phyloP scores from a whole-genome alignment of 2,329 filamentous ascomycete genomes.

The Emergomyces pasteurianus region DNA sequence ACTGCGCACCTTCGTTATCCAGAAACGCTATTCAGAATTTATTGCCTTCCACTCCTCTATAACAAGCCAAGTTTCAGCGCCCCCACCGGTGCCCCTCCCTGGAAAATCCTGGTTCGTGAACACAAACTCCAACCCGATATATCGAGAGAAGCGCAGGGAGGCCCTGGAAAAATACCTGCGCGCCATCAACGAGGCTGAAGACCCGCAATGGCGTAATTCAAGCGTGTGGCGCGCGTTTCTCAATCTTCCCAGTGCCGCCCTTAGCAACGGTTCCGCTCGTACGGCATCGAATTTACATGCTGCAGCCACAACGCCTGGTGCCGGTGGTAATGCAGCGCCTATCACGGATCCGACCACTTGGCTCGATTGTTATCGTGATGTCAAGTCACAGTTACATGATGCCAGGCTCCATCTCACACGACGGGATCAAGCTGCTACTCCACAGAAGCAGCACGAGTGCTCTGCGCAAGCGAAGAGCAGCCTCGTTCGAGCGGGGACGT shows the following conservation, averaged over 20 bases:
- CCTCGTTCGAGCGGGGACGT: constrained; percentile 44
- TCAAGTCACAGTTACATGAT: constrained; percentile 50
- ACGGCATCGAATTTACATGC: constrained; percentile 30
- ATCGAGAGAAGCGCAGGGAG: constrained; percentile 45
- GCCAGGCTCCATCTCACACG: constrained; percentile 47
- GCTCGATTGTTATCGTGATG: constrained; percentile 49
- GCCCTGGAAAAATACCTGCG: constrained; percentile 48
- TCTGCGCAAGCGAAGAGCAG: constrained; percentile 49
- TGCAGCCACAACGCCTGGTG: constrained; percentile 29
- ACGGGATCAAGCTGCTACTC: constrained; percentile 46
- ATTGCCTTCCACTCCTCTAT: constrained; percentile 42
- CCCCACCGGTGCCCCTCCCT: constrained; percentile 45
- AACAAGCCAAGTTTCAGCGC: constrained; percentile 36
- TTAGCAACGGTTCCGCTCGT: constrained; percentile 21
- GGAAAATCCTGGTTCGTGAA: constrained; percentile 49
- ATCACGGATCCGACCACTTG: constrained; percentile 46
- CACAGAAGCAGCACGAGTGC: constrained; percentile 51
- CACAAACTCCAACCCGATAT: constrained; percentile 43
- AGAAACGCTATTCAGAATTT: constrained; percentile 56
- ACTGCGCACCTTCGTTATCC: constrained; percentile 45
- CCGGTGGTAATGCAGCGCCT: constrained; percentile 19
- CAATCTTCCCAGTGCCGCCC: constrained; percentile 38
- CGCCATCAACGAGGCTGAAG: constrained; percentile 44
- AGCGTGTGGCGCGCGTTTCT: constrained; percentile 48
- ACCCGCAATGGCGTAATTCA: constrained; percentile 46